Evolutionary conservation across 1,284 basidiomycete genomes (phyloP).

Genomic region (Stygiomarasmius scandens): DNA sequence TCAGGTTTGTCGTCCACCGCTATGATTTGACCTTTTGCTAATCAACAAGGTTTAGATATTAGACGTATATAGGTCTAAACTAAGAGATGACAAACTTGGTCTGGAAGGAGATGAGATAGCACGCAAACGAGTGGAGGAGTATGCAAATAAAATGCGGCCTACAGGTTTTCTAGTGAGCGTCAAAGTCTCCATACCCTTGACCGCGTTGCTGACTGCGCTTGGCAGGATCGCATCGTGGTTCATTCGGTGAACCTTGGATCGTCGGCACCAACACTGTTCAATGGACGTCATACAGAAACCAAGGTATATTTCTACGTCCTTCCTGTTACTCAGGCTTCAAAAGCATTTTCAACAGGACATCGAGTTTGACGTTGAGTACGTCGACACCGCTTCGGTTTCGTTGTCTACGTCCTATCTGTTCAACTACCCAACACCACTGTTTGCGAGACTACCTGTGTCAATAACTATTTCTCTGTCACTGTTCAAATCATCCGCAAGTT

Average conservation of each 20-base stretch:
- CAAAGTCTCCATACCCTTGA: background rate
- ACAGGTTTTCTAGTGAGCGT: conserved; percentile 63
- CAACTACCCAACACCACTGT: conserved; percentile 79
- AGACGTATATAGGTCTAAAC: conserved; percentile 71
- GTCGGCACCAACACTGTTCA: conserved; percentile 66
- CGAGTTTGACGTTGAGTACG: conserved; percentile 70
- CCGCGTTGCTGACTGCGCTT: conserved; percentile 8
- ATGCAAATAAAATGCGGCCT: conserved; percentile 72
- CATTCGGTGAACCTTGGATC: conserved; percentile 74
- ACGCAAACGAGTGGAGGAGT: conserved; percentile 68
- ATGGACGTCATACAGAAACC: conserved; percentile 49
- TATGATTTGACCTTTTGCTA: conserved; percentile 2
- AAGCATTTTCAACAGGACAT: conserved; percentile 47
- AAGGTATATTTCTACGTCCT: conserved; percentile 12
- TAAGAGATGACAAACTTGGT: conserved; percentile 62
- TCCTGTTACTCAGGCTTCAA: no score
- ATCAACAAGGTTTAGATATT: conserved; percentile 48
- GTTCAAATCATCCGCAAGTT: conserved; percentile 70
- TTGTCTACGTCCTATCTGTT: conserved; percentile 82
- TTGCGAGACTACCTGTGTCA: conserved; percentile 79
- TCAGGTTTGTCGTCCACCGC: conserved; percentile 49
- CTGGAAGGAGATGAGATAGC: conserved; percentile 73
- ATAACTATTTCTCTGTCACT: conserved; percentile 77
- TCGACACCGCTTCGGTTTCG: conserved; percentile 72
- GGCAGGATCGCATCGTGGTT: conserved; percentile 73